phyloP scores from a whole-genome alignment of 805 yeast species.

The Metschnikowia borealis region DNA sequence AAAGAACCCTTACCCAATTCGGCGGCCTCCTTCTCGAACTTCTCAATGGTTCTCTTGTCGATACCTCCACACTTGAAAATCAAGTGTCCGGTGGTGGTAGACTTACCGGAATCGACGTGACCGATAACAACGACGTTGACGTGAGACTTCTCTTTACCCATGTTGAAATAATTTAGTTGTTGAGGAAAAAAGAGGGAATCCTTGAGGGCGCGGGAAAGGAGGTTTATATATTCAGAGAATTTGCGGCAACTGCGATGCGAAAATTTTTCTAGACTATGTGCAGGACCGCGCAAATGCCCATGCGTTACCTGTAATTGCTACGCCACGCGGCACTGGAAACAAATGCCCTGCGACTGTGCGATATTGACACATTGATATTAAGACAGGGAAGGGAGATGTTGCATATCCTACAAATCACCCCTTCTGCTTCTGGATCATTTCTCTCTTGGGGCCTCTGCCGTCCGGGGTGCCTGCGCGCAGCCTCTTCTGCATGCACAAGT shows the following conservation, averaged over 20 bases:
- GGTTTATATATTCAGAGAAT: slow-evolving; percentile 11
- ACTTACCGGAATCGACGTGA: slow-evolving; percentile 98
- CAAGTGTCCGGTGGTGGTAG: slow-evolving; percentile 99
- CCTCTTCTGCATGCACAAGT: slow-evolving; percentile 2
- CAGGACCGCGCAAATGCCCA: slow-evolving; percentile 2
- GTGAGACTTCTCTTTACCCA: slow-evolving; percentile 16
- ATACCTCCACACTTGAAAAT: slow-evolving; percentile 99
- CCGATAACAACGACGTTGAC: slow-evolving; percentile 99
- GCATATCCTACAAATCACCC: too few relatives aligned
- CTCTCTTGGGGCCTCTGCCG: neutral
- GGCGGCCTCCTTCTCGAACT: slow-evolving; percentile 97
- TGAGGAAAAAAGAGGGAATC: slow-evolving; percentile 2
- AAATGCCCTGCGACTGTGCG: neutral
- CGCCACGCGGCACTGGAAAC: neutral
- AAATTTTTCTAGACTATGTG: slow-evolving; percentile 2
- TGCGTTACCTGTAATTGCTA: neutral
- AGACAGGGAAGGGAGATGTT: too few relatives aligned
- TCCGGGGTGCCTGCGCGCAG: neutral
- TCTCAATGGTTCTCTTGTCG: slow-evolving; percentile 97
- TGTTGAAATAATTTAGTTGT: neutral
- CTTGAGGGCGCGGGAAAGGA: slow-evolving; percentile 6
- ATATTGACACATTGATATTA: neutral
- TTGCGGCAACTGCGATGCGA: slow-evolving; percentile 4
- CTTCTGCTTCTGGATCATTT: neutral
- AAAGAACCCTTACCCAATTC: slow-evolving; percentile 96